Evolutionary conservation across 1,139 yeast genomes (phyloP), one percentile per base, ranked within the genome.

Genomic region (Saccharomyces pastorianus): DNA sequence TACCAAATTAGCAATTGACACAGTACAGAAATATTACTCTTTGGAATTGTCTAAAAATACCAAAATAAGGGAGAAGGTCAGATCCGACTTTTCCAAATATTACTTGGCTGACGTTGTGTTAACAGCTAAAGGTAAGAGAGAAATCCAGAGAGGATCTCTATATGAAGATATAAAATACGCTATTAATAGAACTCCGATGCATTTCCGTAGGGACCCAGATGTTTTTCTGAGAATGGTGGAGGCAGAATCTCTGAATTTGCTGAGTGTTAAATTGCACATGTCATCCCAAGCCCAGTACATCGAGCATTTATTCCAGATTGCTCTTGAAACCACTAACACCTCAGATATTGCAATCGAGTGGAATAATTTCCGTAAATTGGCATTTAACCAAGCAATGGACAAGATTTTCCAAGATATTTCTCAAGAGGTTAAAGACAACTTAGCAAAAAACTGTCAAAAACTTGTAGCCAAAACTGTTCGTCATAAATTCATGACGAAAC

Each of bases 121-220:
- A 44, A 91, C 98, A 0, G 95, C 90, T 59, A 90, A 88, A 71
- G 99, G 99, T 58, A 82, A 82, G 63, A 76, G 82, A 50, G 82
- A 85, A 60, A 93, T 93, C 58, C 95, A 86, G 61, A 83, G 80
- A 55, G 84, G 84, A 58, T 85, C 93, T 59, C 87, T 91, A 1
- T 91, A 84, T 64, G 89, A 86, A 57, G 96, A 89, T 65, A 85
- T 95, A 73, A 95, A 93, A 69, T 95, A 93, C 70, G 96, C 96
- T 20, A 80, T 83, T 54, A 87, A 89, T 70, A 80, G 95, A 64
- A 78, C 88, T 1, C 85, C 93, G 8, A 79, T 79, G 9, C 93
- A 90, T 56, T 80, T 95, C 63, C 80, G 82, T 3, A 76, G 76
- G 48, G 77, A 82, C 52, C 98, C 99, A 0, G 96, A 89, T 64